Evolutionary conservation across 306 rosid species (phyloP), one percentile per base, ranked within the genome.

Genomic region (Pterocarpus santalinus): DNA sequence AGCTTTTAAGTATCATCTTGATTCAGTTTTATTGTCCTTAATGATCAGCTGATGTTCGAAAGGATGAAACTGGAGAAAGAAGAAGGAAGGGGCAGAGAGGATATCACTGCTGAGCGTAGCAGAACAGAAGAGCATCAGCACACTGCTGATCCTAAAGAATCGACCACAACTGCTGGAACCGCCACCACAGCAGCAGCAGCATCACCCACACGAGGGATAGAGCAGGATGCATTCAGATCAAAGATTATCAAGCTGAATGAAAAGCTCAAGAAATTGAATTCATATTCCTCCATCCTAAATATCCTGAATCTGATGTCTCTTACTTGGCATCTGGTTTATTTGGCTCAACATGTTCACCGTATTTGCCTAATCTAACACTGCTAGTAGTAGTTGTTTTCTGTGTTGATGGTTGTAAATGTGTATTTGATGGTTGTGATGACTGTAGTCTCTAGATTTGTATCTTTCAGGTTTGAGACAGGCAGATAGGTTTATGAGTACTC

Each of bases 41-140:
- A 33, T 33, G 22, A 67, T 36, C 73, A 94, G 97, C 80, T 87
- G 55, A 92, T 94, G 94, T 92, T 92, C 17, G 97, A 94, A 76
- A 89, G 85, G 80, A 82, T 89, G 84, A 94, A 84, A 77, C 38
- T 85, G 51, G 96, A 90, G 72, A 94, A 90, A 55, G 98, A 94
- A 71, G 97, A 92, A 81, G 97, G 96, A 62, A 81, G 92, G 83
- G 97, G 88, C 60, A 85, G 86, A 53, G 90, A 79, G 11, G 87
- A 84, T 32, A 7, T 80, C 1, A 53, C 49, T 16, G 28, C 33
- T 4, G 71, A 80, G 1, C 58, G 76, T 6, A 14, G 63, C 47
- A 35, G 53, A 32, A 41, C 57, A 12, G 66, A 41, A 9, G 76
- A 62, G 52, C 75, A 51, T 51, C 57, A 56, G 28, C 81, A 56